Base-by-base conservation (phyloP, 768 basidiomycete species). In the Mycena olivaceomarginata region DNA sequence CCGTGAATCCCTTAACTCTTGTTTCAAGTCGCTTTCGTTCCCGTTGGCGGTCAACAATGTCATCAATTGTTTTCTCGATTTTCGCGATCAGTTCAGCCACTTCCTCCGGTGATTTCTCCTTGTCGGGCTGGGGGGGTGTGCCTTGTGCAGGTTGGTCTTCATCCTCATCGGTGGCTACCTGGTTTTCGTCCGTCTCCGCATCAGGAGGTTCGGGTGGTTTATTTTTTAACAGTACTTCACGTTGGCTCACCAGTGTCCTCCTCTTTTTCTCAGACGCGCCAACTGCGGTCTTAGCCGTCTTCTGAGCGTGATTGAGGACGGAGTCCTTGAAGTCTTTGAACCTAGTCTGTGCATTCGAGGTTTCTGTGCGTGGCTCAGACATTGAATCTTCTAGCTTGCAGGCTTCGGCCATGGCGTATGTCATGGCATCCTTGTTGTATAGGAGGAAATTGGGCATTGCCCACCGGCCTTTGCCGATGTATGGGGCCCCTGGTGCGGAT, bases 1-100 rank as follows among this genome's bases (percentile, higher is more conserved):
- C 67, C 5, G 67, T 68, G 13, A 7, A 39, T 0, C 67, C 48
- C 7, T 51, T 48, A 2, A 68, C 51, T 12, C 20, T 53, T 0
- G 67, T 68, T 53, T 68, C 48, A 7, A 56, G 37, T 40, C 67
- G 25, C 39, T 68, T 68, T 13, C 37, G 6, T 18, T 68, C 67
- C 16, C 67, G 25, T 51, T 68, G 67, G 12, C 37, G 67, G 67
- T 68, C 51, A 9, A 68, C 51, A 4, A 68, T 25, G 22, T 56
- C 51, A 16, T 68, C 39, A 12, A 68, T 68, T n/a, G 51, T 68
- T 37, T 20, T 56, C 37, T 68, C 48, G 10, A 68, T 56, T 15
- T 2, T 5, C 5, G 37, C 51, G 0, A 68, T 18, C 31, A 40
- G n/a, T 51, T 53, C 51, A 2, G 51, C 67, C 2, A 56, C 20